Evolutionary conservation across 352 stramenopile genomes (phyloP).

Genomic region (Phytopythium aichiense): DNA sequence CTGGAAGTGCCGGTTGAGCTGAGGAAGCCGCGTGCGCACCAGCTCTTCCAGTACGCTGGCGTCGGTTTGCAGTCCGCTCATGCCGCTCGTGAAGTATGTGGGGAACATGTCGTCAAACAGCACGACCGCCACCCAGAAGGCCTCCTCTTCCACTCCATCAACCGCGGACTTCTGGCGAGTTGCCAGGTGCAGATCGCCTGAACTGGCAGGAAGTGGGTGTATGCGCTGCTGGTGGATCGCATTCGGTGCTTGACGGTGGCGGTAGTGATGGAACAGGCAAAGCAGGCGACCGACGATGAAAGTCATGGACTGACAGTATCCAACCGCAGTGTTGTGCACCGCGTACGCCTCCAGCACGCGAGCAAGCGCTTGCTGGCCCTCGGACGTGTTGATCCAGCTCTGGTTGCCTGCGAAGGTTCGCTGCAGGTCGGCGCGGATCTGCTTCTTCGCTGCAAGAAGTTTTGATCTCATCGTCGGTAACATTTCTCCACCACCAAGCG

Average conservation of each 20-base stretch:
- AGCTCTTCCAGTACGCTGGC: conserved; percentile 50
- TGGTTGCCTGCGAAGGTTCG: conserved; percentile 63
- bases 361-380: conserved; percentile 44
- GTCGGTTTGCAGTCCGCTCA: conserved; percentile 57
- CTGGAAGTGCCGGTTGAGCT: conserved; percentile 55
- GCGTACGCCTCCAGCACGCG: conserved; percentile 78
- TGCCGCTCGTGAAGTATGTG: conserved; percentile 58
- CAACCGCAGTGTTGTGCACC: conserved; percentile 66
- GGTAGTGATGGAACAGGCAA: conserved; percentile 36
- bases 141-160: conserved; percentile 41
- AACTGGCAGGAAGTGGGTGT: neutral
- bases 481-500: neutral
- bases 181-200: neutral
- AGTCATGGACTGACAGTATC: conserved; percentile 91
- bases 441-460: conserved; percentile 37
- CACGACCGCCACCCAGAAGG: conserved; percentile 57
- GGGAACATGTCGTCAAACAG: conserved; percentile 61
- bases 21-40: conserved; percentile 39
- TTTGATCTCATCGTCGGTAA: neutral
- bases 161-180: neutral
- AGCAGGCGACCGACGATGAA: conserved; percentile 79
- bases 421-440: conserved; percentile 65
- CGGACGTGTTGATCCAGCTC: conserved; percentile 53
- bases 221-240: neutral
- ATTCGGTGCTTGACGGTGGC: neutral